These are phyloP conservation scores for Cladosporium sp. DNA, from an alignment of 2,329 filamentous ascomycete species.

Conservation along the genomic window DNA sequence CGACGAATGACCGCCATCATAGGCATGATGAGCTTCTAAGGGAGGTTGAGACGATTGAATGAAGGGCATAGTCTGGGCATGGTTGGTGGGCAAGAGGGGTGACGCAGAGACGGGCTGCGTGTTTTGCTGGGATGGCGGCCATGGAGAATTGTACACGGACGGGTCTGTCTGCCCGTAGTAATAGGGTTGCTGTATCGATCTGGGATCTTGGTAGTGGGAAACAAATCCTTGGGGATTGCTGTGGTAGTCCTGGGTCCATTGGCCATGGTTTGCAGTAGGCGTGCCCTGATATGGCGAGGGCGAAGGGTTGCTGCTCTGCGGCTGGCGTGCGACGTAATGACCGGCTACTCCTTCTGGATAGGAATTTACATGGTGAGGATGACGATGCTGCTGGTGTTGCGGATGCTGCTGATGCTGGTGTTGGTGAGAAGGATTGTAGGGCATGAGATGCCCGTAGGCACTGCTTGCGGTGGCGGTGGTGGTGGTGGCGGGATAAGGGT, in stretches of 20 bases:
- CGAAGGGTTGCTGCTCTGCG: neutral
- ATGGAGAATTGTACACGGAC: conserved; percentile 22
- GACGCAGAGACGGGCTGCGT: conserved; percentile 1
- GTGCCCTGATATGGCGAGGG: conserved; percentile 3
- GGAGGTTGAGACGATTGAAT: conserved; percentile 5
- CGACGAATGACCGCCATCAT: neutral
- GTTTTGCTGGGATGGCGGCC: conserved; percentile 17
- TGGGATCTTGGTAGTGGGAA: conserved; percentile 4
- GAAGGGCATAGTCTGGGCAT: neutral
- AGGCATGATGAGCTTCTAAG: conserved; percentile 1
- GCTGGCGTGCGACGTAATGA: conserved; percentile 8
- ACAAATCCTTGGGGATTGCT: neutral
- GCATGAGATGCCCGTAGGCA: neutral
- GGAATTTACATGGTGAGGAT: conserved; percentile 3
- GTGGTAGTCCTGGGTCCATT: conserved; percentile 2
- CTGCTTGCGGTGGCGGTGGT: neutral
- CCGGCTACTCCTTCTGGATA: neutral
- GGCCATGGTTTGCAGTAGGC: neutral
- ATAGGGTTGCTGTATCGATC: conserved; percentile 23
- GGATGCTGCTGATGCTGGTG: neutral
- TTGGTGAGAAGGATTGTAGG: neutral
- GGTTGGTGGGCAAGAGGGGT: conserved; percentile 1
- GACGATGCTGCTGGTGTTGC: neutral
- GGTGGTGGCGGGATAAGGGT: conserved; percentile 8
- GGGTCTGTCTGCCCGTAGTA: conserved; percentile 25